Conservation (phyloP, 805 yeast species). For the Jamesozyma lodderae region DNA sequence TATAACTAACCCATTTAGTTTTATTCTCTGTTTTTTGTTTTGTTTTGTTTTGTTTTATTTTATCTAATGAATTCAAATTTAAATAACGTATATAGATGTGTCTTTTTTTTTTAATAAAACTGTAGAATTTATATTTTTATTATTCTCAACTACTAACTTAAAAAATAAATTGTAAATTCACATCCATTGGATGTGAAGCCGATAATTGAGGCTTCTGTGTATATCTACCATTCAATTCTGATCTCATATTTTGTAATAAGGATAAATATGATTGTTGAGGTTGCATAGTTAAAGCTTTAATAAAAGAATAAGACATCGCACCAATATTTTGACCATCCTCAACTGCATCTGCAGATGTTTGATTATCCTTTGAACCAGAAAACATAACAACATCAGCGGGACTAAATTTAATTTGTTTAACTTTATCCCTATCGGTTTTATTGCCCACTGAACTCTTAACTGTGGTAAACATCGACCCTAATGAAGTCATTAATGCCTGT, state of each 20-base stretch:
- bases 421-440: constrained; percentile 33
- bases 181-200: constrained; percentile 73
- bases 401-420: constrained; percentile 50
- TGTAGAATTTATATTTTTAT: background rate
- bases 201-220: constrained; percentile 79
- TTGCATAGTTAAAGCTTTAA: constrained; percentile 49
- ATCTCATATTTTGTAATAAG: constrained; percentile 61
- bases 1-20: too few species aligned
- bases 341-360: constrained; percentile 74
- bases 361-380: constrained; percentile 78
- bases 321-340: constrained; percentile 70
- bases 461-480: constrained; percentile 37
- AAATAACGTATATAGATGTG: background rate
- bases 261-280: constrained; percentile 63
- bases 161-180: constrained; percentile 41
- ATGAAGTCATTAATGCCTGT: constrained; percentile 33
- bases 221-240: constrained; percentile 52
- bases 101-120: background rate
- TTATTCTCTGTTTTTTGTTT: too few species aligned
- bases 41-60: background rate
- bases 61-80: background rate
- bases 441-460: constrained; percentile 34
- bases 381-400: constrained; percentile 70
- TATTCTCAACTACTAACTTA: constrained; percentile 12
- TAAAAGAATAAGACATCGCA: constrained; percentile 77